Conservation (phyloP, 768 basidiomycete species). For the Sporobolomyces roseus region DNA sequence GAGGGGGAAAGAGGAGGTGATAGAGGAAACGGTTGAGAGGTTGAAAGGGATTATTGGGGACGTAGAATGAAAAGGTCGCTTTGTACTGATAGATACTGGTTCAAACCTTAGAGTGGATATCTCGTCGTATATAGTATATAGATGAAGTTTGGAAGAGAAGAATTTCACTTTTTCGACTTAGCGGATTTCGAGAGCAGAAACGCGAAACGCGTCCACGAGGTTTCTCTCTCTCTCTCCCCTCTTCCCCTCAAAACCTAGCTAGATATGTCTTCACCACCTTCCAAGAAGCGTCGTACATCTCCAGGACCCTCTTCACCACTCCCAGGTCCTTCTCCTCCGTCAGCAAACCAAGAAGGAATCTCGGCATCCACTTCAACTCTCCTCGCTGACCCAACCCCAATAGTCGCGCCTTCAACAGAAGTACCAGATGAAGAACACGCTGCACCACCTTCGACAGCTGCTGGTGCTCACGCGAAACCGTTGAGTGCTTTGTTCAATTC, state of each 20-base stretch:
- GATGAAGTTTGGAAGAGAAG: too few species aligned
- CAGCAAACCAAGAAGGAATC: not conserved
- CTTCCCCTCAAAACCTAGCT: not conserved
- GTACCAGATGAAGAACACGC: constrained; percentile 38
- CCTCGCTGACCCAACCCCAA: not conserved
- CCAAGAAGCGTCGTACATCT: constrained; percentile 25
- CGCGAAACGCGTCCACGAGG: not conserved
- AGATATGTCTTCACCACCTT: constrained; percentile 12
- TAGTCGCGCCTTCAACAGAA: not conserved
- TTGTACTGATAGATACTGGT: too few species aligned
- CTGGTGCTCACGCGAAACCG: constrained; percentile 41
- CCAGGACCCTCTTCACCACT: constrained; percentile 8
- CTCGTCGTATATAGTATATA: too few species aligned
- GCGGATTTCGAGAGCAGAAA: too few species aligned
- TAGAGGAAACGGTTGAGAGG: constrained; percentile 7
- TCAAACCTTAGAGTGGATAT: too few species aligned
- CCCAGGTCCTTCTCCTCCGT: constrained; percentile 13
- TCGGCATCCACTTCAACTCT: not conserved
- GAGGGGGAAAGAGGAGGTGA: constrained; percentile 25
- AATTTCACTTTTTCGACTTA: too few species aligned
- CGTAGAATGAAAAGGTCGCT: too few species aligned
- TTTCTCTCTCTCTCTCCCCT: not conserved
- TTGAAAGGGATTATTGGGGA: constrained; percentile 11
- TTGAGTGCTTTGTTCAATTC: constrained; percentile 30
- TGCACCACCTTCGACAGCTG: constrained; percentile 34